A percentile compares a stretch with the other conserved stretches of the same genome.
phyloP scores from a whole-genome alignment of 106 monocot genomes.

The Acorus gramineus region DNA sequence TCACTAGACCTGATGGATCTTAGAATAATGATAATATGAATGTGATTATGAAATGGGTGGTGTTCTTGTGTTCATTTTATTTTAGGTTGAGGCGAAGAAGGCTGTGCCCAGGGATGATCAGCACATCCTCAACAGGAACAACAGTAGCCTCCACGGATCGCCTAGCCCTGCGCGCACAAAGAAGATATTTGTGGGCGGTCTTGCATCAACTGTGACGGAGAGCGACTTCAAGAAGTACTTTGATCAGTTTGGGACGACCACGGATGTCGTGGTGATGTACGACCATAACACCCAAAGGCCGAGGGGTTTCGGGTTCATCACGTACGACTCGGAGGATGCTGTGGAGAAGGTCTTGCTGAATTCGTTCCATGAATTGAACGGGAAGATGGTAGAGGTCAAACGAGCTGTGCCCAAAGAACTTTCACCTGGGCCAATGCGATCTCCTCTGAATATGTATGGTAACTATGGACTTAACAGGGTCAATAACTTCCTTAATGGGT shows the following conservation, averaged over 20 bases:
- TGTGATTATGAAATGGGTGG: no score
- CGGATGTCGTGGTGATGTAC: slow-evolving; percentile 30
- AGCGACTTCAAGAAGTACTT: slow-evolving; percentile 29
- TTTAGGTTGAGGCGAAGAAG: slow-evolving; percentile 47
- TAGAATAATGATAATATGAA: no score
- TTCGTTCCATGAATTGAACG: slow-evolving; percentile 34
- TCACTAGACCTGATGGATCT: no score
- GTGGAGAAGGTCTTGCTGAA: slow-evolving; percentile 27
- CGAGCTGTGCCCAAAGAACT: slow-evolving; percentile 32
- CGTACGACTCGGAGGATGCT: slow-evolving; percentile 27
- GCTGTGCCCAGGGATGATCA: slow-evolving; percentile 33
- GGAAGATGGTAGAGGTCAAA: slow-evolving; percentile 38
- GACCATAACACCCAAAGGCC: slow-evolving; percentile 34
- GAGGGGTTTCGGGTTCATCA: slow-evolving; percentile 35
- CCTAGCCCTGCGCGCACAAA: slow-evolving; percentile 21
- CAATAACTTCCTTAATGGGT: slow-evolving; percentile 30
- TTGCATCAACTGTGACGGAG: slow-evolving; percentile 26
- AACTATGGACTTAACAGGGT: slow-evolving; percentile 13
- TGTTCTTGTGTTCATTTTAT: not conserved
- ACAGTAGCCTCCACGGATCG: slow-evolving; percentile 15
- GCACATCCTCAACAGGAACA: slow-evolving; percentile 5
- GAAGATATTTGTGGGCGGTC: slow-evolving; percentile 36
- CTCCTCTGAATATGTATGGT: slow-evolving; percentile 12
- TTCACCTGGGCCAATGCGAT: slow-evolving; percentile 22
- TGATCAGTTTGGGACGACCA: slow-evolving; percentile 34